phyloP scores from a whole-genome alignment of 2,329 filamentous ascomycete genomes.

The Atkinsonella hypoxylon region DNA sequence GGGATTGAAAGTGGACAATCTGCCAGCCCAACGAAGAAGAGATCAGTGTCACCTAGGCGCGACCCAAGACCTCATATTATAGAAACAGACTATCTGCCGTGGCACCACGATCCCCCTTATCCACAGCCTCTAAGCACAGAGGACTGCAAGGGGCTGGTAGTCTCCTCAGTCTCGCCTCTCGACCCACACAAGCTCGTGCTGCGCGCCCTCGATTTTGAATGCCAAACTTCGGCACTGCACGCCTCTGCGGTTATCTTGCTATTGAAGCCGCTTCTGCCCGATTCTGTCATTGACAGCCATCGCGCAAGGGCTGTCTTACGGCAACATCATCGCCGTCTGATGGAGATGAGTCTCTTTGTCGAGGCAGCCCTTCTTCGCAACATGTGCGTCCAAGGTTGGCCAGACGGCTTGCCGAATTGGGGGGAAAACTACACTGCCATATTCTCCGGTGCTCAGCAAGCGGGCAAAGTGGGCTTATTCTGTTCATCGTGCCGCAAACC shows the following conservation, averaged over 20 bases:
- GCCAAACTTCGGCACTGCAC: conserved; percentile 42
- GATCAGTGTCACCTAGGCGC: conserved; percentile 19
- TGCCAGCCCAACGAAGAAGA: conserved; percentile 16
- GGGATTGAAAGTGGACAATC: conserved; percentile 9
- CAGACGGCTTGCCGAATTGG: conserved; percentile 37
- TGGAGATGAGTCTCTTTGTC: conserved; percentile 45
- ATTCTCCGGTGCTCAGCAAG: conserved; percentile 41
- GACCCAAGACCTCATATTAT: conserved; percentile 31
- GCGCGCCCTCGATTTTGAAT: conserved; percentile 44
- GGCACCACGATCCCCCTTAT: conserved; percentile 44
- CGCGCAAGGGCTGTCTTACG: conserved; percentile 45
- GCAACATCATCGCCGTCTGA: conserved; percentile 48
- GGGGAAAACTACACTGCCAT: conserved; percentile 42
- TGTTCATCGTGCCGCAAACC: conserved; percentile 47
- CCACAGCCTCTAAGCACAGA: conserved; percentile 28
- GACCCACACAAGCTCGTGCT: conserved; percentile 43
- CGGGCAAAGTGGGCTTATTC: conserved; percentile 39
- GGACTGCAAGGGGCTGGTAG: conserved; percentile 5
- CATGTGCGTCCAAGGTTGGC: conserved; percentile 46
- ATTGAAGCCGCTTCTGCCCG: conserved; percentile 43
- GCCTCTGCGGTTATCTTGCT: conserved; percentile 50
- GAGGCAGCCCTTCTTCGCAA: conserved; percentile 51
- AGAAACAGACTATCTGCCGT: conserved; percentile 47
- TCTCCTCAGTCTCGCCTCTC: conserved; percentile 26
- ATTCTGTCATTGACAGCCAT: conserved; percentile 39